Evolutionary conservation across 805 yeast genomes (phyloP), one percentile per base, ranked within the genome.

Genomic region (Ogataea pilisensis): DNA sequence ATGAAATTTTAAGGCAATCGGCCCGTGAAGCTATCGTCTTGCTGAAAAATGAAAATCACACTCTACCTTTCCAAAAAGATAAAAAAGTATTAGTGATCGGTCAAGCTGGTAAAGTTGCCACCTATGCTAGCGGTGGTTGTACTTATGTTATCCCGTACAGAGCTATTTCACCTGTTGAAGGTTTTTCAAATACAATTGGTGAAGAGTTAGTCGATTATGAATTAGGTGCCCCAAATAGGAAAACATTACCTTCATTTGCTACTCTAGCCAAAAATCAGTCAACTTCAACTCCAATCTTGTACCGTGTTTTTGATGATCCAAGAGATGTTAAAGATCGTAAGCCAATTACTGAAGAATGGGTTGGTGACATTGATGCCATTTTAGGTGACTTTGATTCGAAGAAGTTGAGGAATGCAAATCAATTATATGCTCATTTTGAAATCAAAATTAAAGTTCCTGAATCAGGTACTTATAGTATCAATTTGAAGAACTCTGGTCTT

Each of bases 41-140:
- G 45, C 66, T 80, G 57, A 78, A 78, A 56, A 80, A 80, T 54
- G 78, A 76, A 14, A 38, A 58, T 32, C 46, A 53, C 2, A 60
- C 55, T 4, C 80, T 57, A 6, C 85, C 85, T 2, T 63, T 80
- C 35, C 51, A 63, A 27, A 70, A 65, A 46, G 42, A 50, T 6
- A 70, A 68, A 26, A 61, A 51, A 3, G 64, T 72, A 34, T 78
- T 78, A 1, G 72, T 80, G n/a, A 74, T 80, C 52, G 86, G 85
- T 26, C 82, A 82, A 28, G 76, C 74, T 46, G 82, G 77, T 20
- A 73, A 67, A 46, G 57, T 54, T 34, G 63, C 77, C 5, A 68
- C 71, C 29, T 72, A 65, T 45, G 70, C 77, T 19, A 83, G 85
- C 42, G 85, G 85, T 46, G 85, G 85, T 8, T 77, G 82, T 18